Conservation (phyloP, 371 early-diverging fungal species). For the Lichtheimia corymbifera region DNA sequence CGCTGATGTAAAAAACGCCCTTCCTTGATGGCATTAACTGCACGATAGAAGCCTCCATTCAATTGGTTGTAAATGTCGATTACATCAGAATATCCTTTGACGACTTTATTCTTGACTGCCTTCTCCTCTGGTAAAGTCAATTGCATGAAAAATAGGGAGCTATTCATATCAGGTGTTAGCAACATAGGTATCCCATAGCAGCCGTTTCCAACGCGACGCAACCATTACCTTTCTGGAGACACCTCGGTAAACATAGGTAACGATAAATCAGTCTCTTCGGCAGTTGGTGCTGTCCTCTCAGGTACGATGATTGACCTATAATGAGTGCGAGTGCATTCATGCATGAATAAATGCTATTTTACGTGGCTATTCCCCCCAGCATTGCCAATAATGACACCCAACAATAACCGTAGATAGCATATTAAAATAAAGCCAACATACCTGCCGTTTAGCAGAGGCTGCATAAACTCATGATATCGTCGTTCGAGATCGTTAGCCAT, state of each 20-base stretch:
- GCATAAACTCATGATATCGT: constrained; percentile 12
- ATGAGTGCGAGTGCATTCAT: background rate
- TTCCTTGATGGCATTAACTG: constrained; percentile 13
- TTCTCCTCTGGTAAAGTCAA: constrained; percentile 24
- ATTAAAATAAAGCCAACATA: constrained; percentile 12
- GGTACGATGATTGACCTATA: background rate
- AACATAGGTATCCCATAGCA: background rate
- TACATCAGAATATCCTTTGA: constrained; percentile 30
- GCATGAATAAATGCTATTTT: constrained; percentile 8
- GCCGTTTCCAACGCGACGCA: background rate
- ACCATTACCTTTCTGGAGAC: constrained; percentile 1
- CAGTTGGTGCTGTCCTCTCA: constrained; percentile 4
- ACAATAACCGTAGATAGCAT: too few relatives aligned
- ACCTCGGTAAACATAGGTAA: constrained; percentile 1
- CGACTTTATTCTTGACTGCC: constrained; percentile 14
- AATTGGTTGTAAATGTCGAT: constrained; percentile 30
- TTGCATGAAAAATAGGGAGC: constrained; percentile 34
- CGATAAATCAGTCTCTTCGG: constrained; percentile 13
- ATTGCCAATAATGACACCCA: background rate
- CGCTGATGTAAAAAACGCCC: background rate
- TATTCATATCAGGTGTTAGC: background rate
- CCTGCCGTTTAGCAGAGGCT: constrained; percentile 31
- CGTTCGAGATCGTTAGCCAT: constrained; percentile 25
- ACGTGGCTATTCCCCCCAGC: constrained; percentile 16
- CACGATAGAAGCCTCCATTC: constrained; percentile 32